Base-by-base conservation (phyloP, 805 yeast genomes). In the Candida verbasci region DNA sequence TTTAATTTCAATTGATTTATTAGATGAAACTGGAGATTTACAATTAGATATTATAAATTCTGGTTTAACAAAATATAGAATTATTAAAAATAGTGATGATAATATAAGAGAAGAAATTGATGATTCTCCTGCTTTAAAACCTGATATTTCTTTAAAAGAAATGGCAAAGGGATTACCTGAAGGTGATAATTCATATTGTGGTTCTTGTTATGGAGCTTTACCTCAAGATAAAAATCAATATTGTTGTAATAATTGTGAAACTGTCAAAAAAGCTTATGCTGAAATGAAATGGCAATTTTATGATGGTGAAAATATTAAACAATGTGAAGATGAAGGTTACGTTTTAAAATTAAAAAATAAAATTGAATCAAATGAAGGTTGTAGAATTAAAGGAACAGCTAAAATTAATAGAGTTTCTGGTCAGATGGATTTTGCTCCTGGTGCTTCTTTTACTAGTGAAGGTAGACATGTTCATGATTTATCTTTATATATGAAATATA, bases 351-450 rank as follows among this genome's bases (percentile, higher is more conserved):
- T 89, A 35, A 70, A 66, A 34, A 72, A 69, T 11, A 72, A 82
- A 49, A 62, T 86, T 36, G 54, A 69, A 39, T 42, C 47, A 35
- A 55, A 56, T 36, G 96, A 91, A 62, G 98, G 98, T 18, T 93
- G 98, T 61, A 74, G 95, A 45, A 70, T 93, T 27, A 72, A 74
- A 44, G 98, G 98, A 21, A 68, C 74, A 16, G 82, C 94, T 6
- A 67, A 76, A 47, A 77, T 93, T 52, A 86, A 86, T 60, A 78
- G 95, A 62, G 83, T 93, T 29, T 80, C 83, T 16, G 98, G 98
- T 32, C 84, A 86, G 52, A 63, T 93, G 44, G 97, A 93, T 65
- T 88, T 93, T 70, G 96, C 97, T 1, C 97, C 98, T 3, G 98
- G 98, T 27, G 78, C 83, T 17, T 79, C 94, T 2, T 71, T 69